Base-by-base conservation (phyloP, 2,329 filamentous ascomycete species). In the Phialophora tarda region DNA sequence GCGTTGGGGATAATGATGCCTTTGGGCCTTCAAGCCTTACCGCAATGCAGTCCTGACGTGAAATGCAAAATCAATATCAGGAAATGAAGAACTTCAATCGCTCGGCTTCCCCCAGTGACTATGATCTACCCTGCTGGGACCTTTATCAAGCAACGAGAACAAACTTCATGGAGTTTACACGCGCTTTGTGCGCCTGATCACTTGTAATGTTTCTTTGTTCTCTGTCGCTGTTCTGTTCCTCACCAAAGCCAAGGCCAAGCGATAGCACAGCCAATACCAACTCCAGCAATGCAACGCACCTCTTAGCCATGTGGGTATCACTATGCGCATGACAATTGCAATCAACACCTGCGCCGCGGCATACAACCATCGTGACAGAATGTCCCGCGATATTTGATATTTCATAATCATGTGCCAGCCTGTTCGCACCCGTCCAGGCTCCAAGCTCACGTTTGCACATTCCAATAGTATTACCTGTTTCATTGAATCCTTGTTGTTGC, bases 301-400 rank as follows among this genome's bases (percentile, higher is more conserved):
- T 56, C 26, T 32, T 7, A 56, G 32, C 53, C 32, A 38, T 30
- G 53, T 56, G 64, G 60, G 55, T 63, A 66, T 66, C 63, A 24
- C 48, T 51, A 51, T 54, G 53, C 14, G 60, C 54, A 63, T 56
- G 30, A 56, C 21, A 56, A 56, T 56, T 30, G 17, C 53, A 56
- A 56, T 28, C 53, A 56, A 56, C 28, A 56, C 48, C 23, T 23
- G 24, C 10, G 48, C 48, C 5, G 21, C 10, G 8, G 48, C 21
- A 51, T 17, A 51, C 10, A 51, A 11, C 6, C 48, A 51, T 51
- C 23, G 48, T 51, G 21, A 51, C 48, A 51, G 21, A 10, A 51
- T 51, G 24, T 51, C 48, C 48, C 12, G 21, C 21, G 23, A 51
- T 51, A 26, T 26, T 7, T 51, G 21, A 28, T 51, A 51, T 51